Percentiles rank a stretch among this genome's conserved stretches.
Conservation (phyloP, 257 asterid genomes). For the Ehretia macrophylla region DNA sequence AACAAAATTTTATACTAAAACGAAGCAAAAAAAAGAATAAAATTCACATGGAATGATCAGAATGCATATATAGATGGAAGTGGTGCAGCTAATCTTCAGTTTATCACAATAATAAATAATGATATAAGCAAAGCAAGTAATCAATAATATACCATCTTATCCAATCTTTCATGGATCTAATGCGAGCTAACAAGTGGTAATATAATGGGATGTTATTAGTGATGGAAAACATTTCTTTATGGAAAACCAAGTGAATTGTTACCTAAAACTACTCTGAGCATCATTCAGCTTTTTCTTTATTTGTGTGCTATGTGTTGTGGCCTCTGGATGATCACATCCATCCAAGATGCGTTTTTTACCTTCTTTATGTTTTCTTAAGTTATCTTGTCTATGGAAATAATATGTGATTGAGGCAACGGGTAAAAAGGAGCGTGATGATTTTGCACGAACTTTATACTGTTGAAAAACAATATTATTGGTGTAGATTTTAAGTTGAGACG, state of each 20-base stretch:
- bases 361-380: background rate
- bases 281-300: conserved; percentile 18
- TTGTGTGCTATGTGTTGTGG: no score
- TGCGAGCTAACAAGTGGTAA: conserved; percentile 14
- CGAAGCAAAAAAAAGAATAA: conserved; percentile 5
- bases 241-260: conserved; percentile 6
- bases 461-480: no score
- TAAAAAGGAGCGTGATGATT: no score
- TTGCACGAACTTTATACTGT: no score
- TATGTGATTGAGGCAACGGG: no score
- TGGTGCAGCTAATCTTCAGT: conserved; percentile 14
- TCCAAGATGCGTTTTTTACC: background rate
- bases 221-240: conserved; percentile 7
- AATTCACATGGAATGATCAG: conserved; percentile 10
- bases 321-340: conserved; percentile 17
- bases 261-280: conserved; percentile 19
- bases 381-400: no score
- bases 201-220: conserved; percentile 15
- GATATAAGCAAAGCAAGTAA: background rate
- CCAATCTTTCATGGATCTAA: conserved; percentile 10
- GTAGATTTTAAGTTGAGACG: no score
- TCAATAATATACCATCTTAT: conserved; percentile 3
- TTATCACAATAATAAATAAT: conserved; percentile 1
- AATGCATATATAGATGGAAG: conserved; percentile 6
- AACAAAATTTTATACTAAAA: conserved; percentile 1